A percentile compares a stretch with the other conserved stretches of the same genome.
Conservation (phyloP, 176 grass and related monocot species). For the Poa pratensis region DNA sequence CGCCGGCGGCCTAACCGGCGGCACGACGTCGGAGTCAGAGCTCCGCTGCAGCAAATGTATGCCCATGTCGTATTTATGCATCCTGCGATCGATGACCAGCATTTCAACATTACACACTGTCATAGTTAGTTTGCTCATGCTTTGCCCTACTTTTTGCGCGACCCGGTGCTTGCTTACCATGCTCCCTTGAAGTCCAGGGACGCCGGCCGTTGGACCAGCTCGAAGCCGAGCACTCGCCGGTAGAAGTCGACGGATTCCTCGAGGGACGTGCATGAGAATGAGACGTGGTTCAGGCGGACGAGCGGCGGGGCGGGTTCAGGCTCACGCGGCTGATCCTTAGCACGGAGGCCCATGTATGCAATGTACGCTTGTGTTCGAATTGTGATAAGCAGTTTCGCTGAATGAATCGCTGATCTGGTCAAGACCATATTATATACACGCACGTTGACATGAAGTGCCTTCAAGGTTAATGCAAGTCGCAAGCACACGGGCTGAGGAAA, state of each 20-base stretch:
- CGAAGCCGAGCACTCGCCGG: conserved; percentile 72
- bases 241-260: conserved; percentile 69
- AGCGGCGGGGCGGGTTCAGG: conserved; percentile 39
- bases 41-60: conserved; percentile 75
- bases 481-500: not conserved
- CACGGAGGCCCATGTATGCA: conserved; percentile 35
- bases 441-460: not conserved
- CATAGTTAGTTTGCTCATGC: not conserved
- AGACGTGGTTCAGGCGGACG: conserved; percentile 82
- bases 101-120: not conserved
- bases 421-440: conserved; percentile 1
- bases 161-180: conserved; percentile 52
- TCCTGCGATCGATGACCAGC: conserved; percentile 39
- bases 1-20: not conserved
- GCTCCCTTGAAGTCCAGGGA: conserved; percentile 77
- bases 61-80: conserved; percentile 62
- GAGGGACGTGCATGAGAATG: conserved; percentile 65
- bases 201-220: conserved; percentile 68
- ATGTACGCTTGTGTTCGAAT: not conserved
- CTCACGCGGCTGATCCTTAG: conserved; percentile 19
- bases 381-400: not conserved
- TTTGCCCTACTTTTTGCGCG: not conserved
- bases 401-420: not conserved
- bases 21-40: not conserved
- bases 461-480: not conserved